A percentile compares a stretch with the other conserved stretches of the same genome.
Evolutionary conservation across 352 stramenopile species (phyloP).

Genomic region (Pythium insidiosum): DNA sequence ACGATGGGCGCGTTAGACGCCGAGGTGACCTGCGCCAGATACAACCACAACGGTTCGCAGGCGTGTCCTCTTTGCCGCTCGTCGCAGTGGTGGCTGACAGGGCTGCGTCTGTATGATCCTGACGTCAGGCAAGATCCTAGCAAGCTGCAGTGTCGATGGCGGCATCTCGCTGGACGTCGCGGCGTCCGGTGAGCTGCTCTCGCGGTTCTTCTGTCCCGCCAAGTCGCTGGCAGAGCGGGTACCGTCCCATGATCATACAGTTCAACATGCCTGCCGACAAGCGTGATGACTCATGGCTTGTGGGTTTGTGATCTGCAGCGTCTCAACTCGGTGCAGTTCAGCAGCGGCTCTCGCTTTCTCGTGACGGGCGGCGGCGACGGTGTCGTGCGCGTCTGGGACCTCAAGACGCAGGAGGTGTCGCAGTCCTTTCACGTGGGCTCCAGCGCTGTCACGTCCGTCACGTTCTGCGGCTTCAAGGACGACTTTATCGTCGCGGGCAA

Average conservation of each 20-base stretch:
- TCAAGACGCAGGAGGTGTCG: conserved; percentile 67
- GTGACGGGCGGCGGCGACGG: conserved; percentile 48
- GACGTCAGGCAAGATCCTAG: conserved; percentile 41
- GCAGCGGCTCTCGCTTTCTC: conserved; percentile 59
- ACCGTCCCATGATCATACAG: no score
- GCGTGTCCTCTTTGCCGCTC: no score
- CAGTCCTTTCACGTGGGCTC: conserved; percentile 57
- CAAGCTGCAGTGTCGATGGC: conserved; percentile 49
- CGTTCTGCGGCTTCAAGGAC: conserved; percentile 68
- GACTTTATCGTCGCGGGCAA: conserved; percentile 64
- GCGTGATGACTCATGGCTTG: no score
- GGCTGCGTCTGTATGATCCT: background rate
- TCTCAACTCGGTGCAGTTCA: conserved; percentile 63
- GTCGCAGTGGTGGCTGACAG: no score
- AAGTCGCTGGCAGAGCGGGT: conserved; percentile 30
- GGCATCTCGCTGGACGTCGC: conserved; percentile 52
- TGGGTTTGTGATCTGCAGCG: no score
- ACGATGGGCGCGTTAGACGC: conserved; percentile 39
- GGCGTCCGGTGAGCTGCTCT: conserved; percentile 45
- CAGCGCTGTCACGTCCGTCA: conserved; percentile 50
- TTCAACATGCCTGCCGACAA: no score
- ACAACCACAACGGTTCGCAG: conserved; percentile 54
- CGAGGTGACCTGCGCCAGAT: conserved; percentile 50
- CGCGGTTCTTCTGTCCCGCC: conserved; percentile 47
- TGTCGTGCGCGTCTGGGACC: conserved; percentile 58